Evolutionary conservation across 2,329 filamentous ascomycete species (phyloP), one percentile per base, ranked within the genome.

Genomic region (Ceratocystis colombiana): DNA sequence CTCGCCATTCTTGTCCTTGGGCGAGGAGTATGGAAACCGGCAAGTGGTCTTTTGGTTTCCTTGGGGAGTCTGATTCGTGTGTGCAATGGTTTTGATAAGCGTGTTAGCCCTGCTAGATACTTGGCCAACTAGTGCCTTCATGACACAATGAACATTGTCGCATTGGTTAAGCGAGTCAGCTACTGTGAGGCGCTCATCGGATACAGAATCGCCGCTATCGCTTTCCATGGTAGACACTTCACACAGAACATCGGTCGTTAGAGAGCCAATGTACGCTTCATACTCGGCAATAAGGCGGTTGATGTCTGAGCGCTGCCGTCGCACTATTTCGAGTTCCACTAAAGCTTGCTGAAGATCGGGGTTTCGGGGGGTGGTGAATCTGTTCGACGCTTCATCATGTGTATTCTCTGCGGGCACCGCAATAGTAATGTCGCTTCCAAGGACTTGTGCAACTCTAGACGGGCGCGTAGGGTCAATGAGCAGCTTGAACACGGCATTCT

Each of bases 401-500:
- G 25, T 15, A 20, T 66, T 17, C 53, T 65, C 37, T 5, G 15
- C 7, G 50, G 66, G 66, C 33, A 68, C 61, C 4, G 64, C 61
- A 28, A 68, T 44, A 2, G 30, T 46, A 41, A 68, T 25, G 46
- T 66, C 66, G 22, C 64, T 65, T 8, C 66, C 66, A 28, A 68
- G 48, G 30, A 68, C 66, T 37, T 68, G 64, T 22, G 62, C 30
- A 30, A 68, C 55, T 61, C 66, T 68, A n/a, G 46, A 53, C n/a
- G 46, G 53, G 17, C 53, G 53, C 4, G 64, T 68, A 17, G 64
- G 64, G 12, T 68, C 67, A 41, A 68, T 66, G 33, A 68, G 44
- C 10, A 68, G 59, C 30, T 68, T 68, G 28, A 68, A 68, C n/a
- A 68, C 66, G 3, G 66, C 46, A 61, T 68, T 68, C 28, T 68